Evolutionary conservation across 179 eudicot genomes (phyloP).

Genomic region (Corrigiola litoralis): DNA sequence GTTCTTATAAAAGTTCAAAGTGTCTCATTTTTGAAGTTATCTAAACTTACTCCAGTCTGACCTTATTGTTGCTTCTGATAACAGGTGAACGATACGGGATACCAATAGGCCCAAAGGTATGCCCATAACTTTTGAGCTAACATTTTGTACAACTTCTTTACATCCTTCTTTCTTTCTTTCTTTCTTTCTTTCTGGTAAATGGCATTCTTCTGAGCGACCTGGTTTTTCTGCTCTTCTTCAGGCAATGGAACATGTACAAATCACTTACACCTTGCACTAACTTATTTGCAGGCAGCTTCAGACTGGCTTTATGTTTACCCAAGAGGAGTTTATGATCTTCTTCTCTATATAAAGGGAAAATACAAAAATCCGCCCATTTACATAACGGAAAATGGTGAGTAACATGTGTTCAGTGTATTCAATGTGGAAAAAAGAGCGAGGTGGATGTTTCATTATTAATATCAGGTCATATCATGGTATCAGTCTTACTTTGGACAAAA

Average conservation of each 20-base stretch:
- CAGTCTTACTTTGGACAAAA: too few species aligned
- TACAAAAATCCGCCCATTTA: constrained; percentile 43
- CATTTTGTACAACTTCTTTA: too few species aligned
- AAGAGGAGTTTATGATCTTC: constrained; percentile 36
- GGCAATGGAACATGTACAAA: not conserved
- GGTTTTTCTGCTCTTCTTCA: too few species aligned
- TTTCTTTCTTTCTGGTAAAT: too few species aligned
- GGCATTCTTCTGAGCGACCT: too few species aligned
- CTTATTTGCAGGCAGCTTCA: constrained; percentile 27
- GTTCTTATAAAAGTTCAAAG: not conserved
- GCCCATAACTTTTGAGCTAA: not conserved
- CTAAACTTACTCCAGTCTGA: not conserved
- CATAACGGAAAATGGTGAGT: constrained; percentile 52
- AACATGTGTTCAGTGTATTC: not conserved
- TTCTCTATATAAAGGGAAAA: constrained; percentile 34
- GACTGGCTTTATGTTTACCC: constrained; percentile 41
- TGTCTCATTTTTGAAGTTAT: not conserved
- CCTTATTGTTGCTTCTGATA: not conserved
- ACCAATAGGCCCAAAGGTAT: constrained; percentile 29
- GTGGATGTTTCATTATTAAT: not conserved
- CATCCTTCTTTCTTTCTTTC: too few species aligned
- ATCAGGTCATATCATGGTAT: too few species aligned
- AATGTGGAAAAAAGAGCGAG: not conserved
- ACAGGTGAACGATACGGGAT: constrained; percentile 34
- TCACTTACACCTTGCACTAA: not conserved